These are phyloP conservation scores for Mycena polygramma DNA, from an alignment of 768 basidiomycete genomes.

Conservation along the genomic window DNA sequence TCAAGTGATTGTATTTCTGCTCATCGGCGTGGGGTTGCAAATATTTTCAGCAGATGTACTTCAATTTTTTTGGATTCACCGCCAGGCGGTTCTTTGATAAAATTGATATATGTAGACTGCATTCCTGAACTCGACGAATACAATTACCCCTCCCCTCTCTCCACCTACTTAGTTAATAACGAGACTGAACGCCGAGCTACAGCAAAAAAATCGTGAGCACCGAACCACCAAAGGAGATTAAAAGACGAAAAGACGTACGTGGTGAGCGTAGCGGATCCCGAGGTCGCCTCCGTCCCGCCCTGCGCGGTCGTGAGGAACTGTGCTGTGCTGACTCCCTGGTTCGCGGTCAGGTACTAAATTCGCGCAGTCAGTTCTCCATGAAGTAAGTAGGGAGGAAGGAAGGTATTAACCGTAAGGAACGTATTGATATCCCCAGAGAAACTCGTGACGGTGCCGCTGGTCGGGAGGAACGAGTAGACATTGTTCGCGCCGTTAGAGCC, in stretches of 20 bases:
- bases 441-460: constrained; percentile 53
- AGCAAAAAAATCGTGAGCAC: background rate
- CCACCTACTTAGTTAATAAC: constrained; percentile 54
- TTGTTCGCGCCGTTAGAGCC: constrained; percentile 67
- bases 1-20: too few relatives aligned
- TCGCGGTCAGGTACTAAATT: constrained; percentile 63
- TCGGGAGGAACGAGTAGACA: constrained; percentile 64
- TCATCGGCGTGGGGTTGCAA: too few relatives aligned
- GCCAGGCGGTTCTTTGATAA: background rate
- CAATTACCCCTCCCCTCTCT: too few relatives aligned
- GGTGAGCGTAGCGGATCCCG: constrained; percentile 65
- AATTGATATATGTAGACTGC: too few relatives aligned
- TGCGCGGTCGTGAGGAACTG: constrained; percentile 73
- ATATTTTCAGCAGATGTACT: too few relatives aligned
- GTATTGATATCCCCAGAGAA: constrained; percentile 68
- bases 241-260: constrained; percentile 55
- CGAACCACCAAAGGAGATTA: background rate
- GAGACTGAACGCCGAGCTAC: constrained; percentile 61
- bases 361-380: too few relatives aligned
- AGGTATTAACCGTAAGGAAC: constrained; percentile 61
- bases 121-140: background rate
- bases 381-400: too few relatives aligned
- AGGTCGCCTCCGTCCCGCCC: constrained; percentile 74
- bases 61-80: background rate
- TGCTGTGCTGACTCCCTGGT: constrained; percentile 59